phyloP scores from a whole-genome alignment of 345 rosid species.

The Citrus cavaleriei region DNA sequence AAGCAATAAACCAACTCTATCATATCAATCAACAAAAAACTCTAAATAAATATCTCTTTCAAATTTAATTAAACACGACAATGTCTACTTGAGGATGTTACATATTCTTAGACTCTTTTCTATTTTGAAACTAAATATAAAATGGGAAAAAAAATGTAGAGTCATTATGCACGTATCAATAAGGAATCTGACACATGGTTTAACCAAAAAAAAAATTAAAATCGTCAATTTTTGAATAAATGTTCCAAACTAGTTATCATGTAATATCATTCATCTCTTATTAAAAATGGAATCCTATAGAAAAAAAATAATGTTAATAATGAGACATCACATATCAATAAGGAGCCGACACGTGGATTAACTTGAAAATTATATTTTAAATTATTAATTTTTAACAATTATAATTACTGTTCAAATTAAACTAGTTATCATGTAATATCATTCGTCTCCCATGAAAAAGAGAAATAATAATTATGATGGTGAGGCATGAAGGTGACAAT shows the following conservation, averaged over 20 bases:
- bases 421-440: too few species aligned
- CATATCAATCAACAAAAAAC: conserved; percentile 13
- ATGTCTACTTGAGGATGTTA: not conserved
- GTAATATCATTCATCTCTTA: not conserved
- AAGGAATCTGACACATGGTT: not conserved
- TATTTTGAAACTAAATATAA: not conserved
- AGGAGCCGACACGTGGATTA: not conserved
- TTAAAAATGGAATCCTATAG: too few species aligned
- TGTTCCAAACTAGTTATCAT: not conserved
- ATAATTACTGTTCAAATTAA: not conserved
- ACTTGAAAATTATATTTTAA: too few species aligned
- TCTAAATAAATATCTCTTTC: conserved; percentile 33
- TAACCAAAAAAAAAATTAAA: too few species aligned
- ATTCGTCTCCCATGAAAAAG: too few species aligned
- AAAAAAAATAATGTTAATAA: too few species aligned
- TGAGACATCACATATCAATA: not conserved
- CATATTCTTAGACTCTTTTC: not conserved
- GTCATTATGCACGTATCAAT: not conserved
- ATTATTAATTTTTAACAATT: too few species aligned
- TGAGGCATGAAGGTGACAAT: not conserved
- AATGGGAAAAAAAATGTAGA: not conserved
- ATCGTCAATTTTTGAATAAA: not conserved
- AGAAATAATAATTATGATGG: not conserved
- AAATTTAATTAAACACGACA: not conserved
- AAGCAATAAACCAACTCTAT: conserved; percentile 11